Percentiles rank a stretch among this genome's conserved stretches.
These are phyloP conservation scores for Turritis glabra DNA, from an alignment of 345 rosid genomes.

Conservation along the genomic window DNA sequence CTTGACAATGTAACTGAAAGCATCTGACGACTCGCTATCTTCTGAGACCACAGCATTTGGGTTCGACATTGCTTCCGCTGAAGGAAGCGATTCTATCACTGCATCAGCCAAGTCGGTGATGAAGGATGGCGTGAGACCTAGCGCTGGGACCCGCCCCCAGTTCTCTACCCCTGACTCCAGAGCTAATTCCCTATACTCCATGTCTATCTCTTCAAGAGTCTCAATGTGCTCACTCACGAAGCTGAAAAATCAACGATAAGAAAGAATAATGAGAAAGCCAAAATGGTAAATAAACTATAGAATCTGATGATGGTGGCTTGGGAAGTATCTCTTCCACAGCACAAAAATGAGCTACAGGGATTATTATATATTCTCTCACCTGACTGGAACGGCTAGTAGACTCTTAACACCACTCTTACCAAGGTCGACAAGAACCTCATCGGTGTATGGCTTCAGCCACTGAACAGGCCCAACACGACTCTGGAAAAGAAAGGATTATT, in stretches of 20 bases:
- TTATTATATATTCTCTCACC: conserved; percentile 45
- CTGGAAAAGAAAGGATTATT: conserved; percentile 37
- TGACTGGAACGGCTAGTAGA: conserved; percentile 89
- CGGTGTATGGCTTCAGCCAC: conserved; percentile 96
- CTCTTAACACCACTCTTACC: conserved; percentile 94
- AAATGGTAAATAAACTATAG: not conserved
- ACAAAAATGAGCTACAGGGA: not conserved
- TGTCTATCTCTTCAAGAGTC: conserved; percentile 94
- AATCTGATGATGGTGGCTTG: not conserved
- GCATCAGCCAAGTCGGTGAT: conserved; percentile 92
- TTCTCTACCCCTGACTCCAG: conserved; percentile 87
- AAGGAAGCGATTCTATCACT: conserved; percentile 80
- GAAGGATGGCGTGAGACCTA: conserved; percentile 78
- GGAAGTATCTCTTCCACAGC: not conserved
- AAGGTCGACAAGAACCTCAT: conserved; percentile 89
- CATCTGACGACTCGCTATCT: conserved; percentile 50
- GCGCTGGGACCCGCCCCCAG: conserved; percentile 93
- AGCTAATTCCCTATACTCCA: conserved; percentile 84
- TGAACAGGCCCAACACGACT: conserved; percentile 98
- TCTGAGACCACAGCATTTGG: conserved; percentile 38
- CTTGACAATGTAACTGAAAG: conserved; percentile 51
- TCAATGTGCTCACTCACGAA: conserved; percentile 95
- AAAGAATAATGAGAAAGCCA: not conserved
- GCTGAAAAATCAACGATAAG: conserved; percentile 45
- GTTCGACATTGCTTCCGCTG: conserved; percentile 56